Evolutionary conservation across 2,329 filamentous ascomycete species (phyloP).

Genomic region (Plectosphaerella sp.): DNA sequence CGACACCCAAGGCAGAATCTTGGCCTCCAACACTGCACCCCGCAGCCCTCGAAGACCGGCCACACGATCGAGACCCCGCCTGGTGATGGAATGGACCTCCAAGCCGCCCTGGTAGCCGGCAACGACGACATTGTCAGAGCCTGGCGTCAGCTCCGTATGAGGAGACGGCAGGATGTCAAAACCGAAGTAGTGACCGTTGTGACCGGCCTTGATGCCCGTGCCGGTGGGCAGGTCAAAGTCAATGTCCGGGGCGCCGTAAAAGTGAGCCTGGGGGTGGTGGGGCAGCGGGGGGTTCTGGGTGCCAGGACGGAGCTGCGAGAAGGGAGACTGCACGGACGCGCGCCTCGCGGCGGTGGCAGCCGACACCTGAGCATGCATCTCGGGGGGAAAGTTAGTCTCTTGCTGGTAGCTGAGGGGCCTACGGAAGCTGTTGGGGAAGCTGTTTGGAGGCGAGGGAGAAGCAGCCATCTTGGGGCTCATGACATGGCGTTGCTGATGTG

Average conservation of each 20-base stretch:
- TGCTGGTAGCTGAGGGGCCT: conserved; percentile 44
- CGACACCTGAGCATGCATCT: conserved; percentile 31
- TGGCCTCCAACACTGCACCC: conserved; percentile 77
- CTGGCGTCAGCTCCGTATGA: conserved; percentile 21
- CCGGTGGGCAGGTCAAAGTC: conserved; percentile 61
- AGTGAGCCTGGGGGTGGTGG: conserved; percentile 72
- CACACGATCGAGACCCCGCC: conserved; percentile 65
- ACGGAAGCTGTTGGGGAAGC: conserved; percentile 11
- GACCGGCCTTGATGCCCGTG: conserved; percentile 56
- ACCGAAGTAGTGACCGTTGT: conserved; percentile 72
- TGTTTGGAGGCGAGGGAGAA: conserved; percentile 30
- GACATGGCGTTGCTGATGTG: conserved; percentile 36
- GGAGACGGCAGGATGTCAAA: conserved; percentile 65
- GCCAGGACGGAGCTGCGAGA: conserved; percentile 38
- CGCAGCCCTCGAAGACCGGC: conserved; percentile 71
- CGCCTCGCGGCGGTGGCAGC: conserved; percentile 32
- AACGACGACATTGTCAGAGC: conserved; percentile 62
- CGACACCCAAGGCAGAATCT: conserved; percentile 69
- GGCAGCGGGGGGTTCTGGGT: conserved; percentile 59
- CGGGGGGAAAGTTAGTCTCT: conserved; percentile 38
- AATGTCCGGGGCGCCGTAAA: conserved; percentile 70
- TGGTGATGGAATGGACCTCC: conserved; percentile 69
- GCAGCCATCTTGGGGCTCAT: conserved; percentile 36
- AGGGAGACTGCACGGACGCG: conserved; percentile 48
- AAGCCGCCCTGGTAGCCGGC: conserved; percentile 78